Percentiles rank a stretch among this genome's conserved stretches.
phyloP scores from a whole-genome alignment of 306 rosid genomes.

The Sechiopsis laciniata region DNA sequence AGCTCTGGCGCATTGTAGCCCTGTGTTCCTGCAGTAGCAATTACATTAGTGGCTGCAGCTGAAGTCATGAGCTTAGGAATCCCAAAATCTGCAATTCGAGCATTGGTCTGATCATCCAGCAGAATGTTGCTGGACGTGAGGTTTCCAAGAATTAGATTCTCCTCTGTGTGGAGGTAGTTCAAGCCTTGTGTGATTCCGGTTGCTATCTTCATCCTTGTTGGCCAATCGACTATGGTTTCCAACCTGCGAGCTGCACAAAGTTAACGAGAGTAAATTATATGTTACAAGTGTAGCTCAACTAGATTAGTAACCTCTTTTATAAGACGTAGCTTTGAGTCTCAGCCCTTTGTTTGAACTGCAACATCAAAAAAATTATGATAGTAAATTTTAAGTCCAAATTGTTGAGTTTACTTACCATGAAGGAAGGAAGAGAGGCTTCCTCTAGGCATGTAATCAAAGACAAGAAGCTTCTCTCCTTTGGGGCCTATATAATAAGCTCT shows the following conservation, averaged over 20 bases:
- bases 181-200: constrained; percentile 67
- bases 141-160: constrained; percentile 75
- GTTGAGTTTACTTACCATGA: constrained; percentile 52
- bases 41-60: constrained; percentile 72
- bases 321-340: background rate
- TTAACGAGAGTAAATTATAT: background rate
- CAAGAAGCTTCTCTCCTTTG: constrained; percentile 83
- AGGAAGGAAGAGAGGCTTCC: constrained; percentile 88
- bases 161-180: constrained; percentile 59
- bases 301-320: constrained; percentile 14
- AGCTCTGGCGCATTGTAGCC: constrained; percentile 93
- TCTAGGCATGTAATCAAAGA: constrained; percentile 72
- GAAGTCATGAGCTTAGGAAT: constrained; percentile 77
- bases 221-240: constrained; percentile 64
- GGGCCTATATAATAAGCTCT: constrained; percentile 81
- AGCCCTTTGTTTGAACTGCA: background rate
- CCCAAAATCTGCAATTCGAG: constrained; percentile 71
- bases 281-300: constrained; percentile 9
- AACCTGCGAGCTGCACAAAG: constrained; percentile 55
- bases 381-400: background rate
- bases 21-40: constrained; percentile 75
- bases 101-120: constrained; percentile 52
- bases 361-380: background rate
- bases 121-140: constrained; percentile 71
- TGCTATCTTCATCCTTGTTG: constrained; percentile 76